Evolutionary conservation across 345 rosid genomes (phyloP).

Genomic region (Acer negundo): DNA sequence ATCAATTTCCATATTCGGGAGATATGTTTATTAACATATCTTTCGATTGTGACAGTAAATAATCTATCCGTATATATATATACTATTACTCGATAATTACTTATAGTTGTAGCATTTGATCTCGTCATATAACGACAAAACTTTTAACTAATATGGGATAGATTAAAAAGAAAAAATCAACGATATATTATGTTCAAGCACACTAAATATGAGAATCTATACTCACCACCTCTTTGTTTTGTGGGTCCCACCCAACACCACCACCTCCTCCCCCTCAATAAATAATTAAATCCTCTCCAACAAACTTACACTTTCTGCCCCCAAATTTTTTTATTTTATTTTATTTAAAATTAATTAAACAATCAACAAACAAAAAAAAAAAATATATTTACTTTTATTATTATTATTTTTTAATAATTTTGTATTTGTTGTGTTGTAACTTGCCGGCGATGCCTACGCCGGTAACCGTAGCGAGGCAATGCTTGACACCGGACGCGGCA

Average conservation of each 20-base stretch:
- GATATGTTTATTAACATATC: no score
- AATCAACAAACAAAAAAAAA: neutral
- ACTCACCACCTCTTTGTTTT: slow-evolving; percentile 27
- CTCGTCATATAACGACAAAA: no score
- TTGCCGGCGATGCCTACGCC: slow-evolving; percentile 94
- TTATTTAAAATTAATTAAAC: neutral
- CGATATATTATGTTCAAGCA: slow-evolving; percentile 2
- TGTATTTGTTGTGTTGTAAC: neutral
- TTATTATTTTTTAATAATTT: neutral
- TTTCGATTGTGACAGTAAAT: no score
- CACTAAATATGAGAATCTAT: slow-evolving; percentile 43
- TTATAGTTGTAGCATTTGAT: no score
- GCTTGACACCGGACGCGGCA: slow-evolving; percentile 77
- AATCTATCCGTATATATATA: no score
- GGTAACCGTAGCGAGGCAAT: slow-evolving; percentile 79
- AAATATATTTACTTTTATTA: neutral
- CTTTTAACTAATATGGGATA: no score
- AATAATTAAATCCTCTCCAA: slow-evolving; percentile 26
- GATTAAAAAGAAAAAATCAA: neutral
- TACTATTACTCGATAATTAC: no score
- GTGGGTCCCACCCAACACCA: slow-evolving; percentile 33
- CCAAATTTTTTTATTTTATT: neutral
- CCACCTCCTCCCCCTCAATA: slow-evolving; percentile 18
- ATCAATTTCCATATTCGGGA: no score
- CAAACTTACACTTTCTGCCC: slow-evolving; percentile 10